Evolutionary conservation across 1,284 basidiomycete species (phyloP).

Genomic region (Rhodotorula glutinis): DNA sequence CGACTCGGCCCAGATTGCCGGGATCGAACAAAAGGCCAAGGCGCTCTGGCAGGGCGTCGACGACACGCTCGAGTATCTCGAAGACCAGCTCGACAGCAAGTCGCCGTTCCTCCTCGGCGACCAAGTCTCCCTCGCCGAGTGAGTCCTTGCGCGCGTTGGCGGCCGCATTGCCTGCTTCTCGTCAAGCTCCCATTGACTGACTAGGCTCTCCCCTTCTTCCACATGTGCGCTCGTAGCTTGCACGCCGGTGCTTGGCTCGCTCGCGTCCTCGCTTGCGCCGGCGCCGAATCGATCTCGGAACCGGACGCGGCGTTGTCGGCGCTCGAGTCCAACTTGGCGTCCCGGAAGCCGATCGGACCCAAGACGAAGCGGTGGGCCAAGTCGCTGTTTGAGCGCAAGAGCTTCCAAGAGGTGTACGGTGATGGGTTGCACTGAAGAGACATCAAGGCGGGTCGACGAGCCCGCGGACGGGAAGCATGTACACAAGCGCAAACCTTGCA

Average conservation of each 20-base stretch:
- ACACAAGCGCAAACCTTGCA: too few species aligned
- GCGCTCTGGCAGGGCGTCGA: conserved; percentile 16
- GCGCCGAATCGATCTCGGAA: conserved; percentile 30
- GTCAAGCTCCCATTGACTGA: background rate
- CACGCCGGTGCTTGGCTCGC: conserved; percentile 43
- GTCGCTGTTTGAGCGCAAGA: conserved; percentile 33
- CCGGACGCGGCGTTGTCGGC: conserved; percentile 17
- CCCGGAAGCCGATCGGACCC: conserved; percentile 24
- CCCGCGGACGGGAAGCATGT: too few species aligned
- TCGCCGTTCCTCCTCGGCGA: conserved; percentile 32
- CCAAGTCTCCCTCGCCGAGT: conserved; percentile 39
- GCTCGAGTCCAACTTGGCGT: conserved; percentile 24
- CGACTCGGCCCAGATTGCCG: conserved; percentile 14
- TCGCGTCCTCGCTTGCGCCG: conserved; percentile 37
- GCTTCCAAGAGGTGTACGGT: conserved; percentile 38
- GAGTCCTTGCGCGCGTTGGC: background rate
- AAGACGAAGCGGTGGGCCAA: conserved; percentile 28
- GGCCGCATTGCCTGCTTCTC: background rate
- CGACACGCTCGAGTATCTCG: conserved; percentile 25
- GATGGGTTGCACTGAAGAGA: conserved; percentile 36
- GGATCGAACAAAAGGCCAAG: conserved; percentile 2
- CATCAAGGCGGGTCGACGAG: too few species aligned
- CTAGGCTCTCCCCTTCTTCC: too few species aligned
- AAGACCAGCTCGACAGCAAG: conserved; percentile 21
- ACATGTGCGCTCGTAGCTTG: conserved; percentile 18